These are phyloP conservation scores for Boeremia exigua DNA, from an alignment of 2,329 filamentous ascomycete genomes.

Conservation along the genomic window DNA sequence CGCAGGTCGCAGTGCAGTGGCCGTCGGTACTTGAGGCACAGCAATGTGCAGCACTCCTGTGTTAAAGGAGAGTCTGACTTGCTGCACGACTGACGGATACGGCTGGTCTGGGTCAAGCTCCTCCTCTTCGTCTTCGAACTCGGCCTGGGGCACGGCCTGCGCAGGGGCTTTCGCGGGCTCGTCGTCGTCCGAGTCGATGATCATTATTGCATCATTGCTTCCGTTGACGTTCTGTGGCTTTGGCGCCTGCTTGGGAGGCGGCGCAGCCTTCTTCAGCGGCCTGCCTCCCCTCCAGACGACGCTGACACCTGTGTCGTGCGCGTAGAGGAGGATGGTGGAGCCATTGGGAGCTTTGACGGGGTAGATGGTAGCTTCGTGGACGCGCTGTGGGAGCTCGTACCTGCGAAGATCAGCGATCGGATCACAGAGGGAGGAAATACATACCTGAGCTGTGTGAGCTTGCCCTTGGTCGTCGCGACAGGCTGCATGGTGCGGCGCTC, in stretches of 20 bases:
- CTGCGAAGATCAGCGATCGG: constrained; percentile 46
- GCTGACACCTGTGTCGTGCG: constrained; percentile 63
- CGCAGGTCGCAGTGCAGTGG: constrained; percentile 38
- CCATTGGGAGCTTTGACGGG: constrained; percentile 65
- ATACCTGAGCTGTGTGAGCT: constrained; percentile 42
- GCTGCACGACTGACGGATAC: constrained; percentile 60
- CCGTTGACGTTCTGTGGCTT: constrained; percentile 51
- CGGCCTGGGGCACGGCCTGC: constrained; percentile 37
- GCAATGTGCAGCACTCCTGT: constrained; percentile 61
- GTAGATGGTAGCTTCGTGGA: constrained; percentile 63
- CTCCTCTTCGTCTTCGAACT: constrained; percentile 62
- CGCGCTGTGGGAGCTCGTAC: constrained; percentile 65
- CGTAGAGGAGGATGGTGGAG: constrained; percentile 67
- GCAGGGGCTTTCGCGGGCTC: constrained; percentile 41
- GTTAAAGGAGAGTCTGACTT: constrained; percentile 62
- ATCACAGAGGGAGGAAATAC: background rate
- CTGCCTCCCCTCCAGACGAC: constrained; percentile 67
- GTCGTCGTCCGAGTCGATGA: constrained; percentile 64
- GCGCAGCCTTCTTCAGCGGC: constrained; percentile 49
- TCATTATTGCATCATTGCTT: constrained; percentile 57
- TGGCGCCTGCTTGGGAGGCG: constrained; percentile 35
- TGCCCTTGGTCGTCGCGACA: constrained; percentile 61
- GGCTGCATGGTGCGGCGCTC: constrained; percentile 66
- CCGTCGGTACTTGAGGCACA: constrained; percentile 50
- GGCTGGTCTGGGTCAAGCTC: constrained; percentile 64